Base-by-base conservation (phyloP, 176 grass and related monocot genomes). In the Bothriochloa decipiens region DNA sequence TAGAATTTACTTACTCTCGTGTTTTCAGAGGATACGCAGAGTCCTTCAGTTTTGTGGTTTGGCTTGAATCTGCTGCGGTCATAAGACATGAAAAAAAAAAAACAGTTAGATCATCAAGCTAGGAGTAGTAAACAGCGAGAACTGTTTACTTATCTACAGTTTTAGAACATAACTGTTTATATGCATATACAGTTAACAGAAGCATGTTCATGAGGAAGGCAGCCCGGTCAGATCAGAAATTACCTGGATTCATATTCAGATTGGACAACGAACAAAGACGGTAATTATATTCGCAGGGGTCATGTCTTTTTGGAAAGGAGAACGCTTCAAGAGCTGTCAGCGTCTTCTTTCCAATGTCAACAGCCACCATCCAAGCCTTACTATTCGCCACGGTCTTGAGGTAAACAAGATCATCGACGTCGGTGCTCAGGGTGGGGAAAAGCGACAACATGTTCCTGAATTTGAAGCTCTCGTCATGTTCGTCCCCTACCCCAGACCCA, bases 311-410 rank as follows among this genome's bases (percentile, higher is more conserved):
- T n/a, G n/a, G n/a, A 37, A 7, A 37, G 18, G 65, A 68, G 20
- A 37, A 68, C 1, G 65, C 3, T 36, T 16, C 65, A 37, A 37
- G 17, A 9, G 65, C 65, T 37, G 65, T 68, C 65, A 45, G 65
- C 36, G 32, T 68, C 32, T 70, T 70, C 36, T 40, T 70, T 70
- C 16, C 36, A 39, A 70, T 17, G 67, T 70, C 36, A n/a, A 70
- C 3, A 40, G 67, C 35, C 11, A 70, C 36, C 36, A 70, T 18
- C 67, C 36, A 70, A 12, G 3, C 67, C 10, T 39, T 12, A 5
- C 41, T 41, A 10, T 13, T 40, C 35, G 22, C 67, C 35, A 3
- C 3, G 16, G 35, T n/a, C 17, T 3, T 40, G 8, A 40, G 35
- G 36, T 40, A 40, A 11, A 70, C 33, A 39, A 70, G 18, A 6